phyloP scores from a whole-genome alignment of 2,329 filamentous ascomycete species.

The Penicillium sp. region DNA sequence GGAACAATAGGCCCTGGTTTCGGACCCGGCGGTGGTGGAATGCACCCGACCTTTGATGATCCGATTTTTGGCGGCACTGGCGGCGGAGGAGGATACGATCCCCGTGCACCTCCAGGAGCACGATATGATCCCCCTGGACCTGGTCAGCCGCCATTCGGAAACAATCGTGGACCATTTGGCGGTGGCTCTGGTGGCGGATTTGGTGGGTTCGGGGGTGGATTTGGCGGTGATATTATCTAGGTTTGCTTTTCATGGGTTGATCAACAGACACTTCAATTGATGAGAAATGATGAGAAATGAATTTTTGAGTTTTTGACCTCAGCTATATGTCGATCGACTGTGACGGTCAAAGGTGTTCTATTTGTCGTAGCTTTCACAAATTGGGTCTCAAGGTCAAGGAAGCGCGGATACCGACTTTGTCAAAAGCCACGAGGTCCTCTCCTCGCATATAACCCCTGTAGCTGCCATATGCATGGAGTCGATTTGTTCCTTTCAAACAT shows the following conservation, averaged over 20 bases:
- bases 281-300: conserved; percentile 2
- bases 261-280: not conserved
- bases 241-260: not conserved
- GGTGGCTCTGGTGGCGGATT: conserved; percentile 34
- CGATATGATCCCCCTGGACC: conserved; percentile 84
- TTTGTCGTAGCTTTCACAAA: too few relatives aligned
- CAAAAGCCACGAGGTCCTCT: too few relatives aligned
- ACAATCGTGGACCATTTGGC: conserved; percentile 44
- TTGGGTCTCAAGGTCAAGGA: too few relatives aligned
- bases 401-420: too few relatives aligned
- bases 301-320: too few relatives aligned
- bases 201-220: conserved; percentile 49
- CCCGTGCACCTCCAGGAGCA: conserved; percentile 77
- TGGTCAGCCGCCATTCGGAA: conserved; percentile 49
- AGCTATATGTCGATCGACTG: too few relatives aligned
- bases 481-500: too few relatives aligned
- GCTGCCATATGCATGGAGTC: too few relatives aligned
- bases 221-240: conserved; percentile 41
- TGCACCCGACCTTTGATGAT: conserved; percentile 95
- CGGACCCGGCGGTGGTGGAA: conserved; percentile 69
- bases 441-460: too few relatives aligned
- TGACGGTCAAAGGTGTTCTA: too few relatives aligned
- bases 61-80: conserved; percentile 65
- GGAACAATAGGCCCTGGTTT: conserved; percentile 58
- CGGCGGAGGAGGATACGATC: conserved; percentile 53